Base-by-base conservation (phyloP, 2,329 filamentous ascomycete genomes). In the Amphichorda felina region DNA sequence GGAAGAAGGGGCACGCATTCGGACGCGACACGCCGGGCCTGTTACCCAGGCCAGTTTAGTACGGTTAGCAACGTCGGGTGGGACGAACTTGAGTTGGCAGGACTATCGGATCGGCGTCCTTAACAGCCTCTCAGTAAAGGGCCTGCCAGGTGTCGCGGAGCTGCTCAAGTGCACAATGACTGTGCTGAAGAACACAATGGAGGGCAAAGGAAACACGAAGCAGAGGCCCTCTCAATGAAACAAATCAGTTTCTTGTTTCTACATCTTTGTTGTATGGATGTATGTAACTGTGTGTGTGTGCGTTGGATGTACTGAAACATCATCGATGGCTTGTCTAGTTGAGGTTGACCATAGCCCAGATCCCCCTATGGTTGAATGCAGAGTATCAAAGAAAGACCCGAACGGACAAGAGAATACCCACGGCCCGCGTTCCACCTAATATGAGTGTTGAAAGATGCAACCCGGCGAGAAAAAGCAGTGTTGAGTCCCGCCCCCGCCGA, bases 141-240 rank as follows among this genome's bases (percentile, higher is more conserved):
- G 80, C 0, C 66, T 82, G 31, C 59, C 55, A 9, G 86, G 86
- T 0, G 66, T 89, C 21, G 70, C 72, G 13, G 68, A 79, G 42
- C 57, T 93, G 47, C 79, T 93, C 68, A 82, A 82, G 54, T 84
- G 77, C 46, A 88, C 83, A 2, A 86, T 91, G 73, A 85, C 80
- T 51, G 75, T 79, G 34, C 57, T 89, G 45, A 77, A 75, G 57
- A 71, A 63, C 40, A 56, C 59, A 24, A 59, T 55, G 46, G 52
- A 57, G 22, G 51, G 49, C 34, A 34, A 25, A 26, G 14, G 14
- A 26, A 42, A 37, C 33, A 42, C 43, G 22, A 45, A 40, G n/a
- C 27, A 29, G 13, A 29, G 21, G 10, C 16, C 19, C 16, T 29
- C 27, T 10, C 27, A 30, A 22, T 35, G 27, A 29, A 14, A 18